A percentile compares a stretch with the other conserved stretches of the same genome.
Evolutionary conservation across 2,329 filamentous ascomycete species (phyloP).

Genomic region (Diplocarpon rosae): DNA sequence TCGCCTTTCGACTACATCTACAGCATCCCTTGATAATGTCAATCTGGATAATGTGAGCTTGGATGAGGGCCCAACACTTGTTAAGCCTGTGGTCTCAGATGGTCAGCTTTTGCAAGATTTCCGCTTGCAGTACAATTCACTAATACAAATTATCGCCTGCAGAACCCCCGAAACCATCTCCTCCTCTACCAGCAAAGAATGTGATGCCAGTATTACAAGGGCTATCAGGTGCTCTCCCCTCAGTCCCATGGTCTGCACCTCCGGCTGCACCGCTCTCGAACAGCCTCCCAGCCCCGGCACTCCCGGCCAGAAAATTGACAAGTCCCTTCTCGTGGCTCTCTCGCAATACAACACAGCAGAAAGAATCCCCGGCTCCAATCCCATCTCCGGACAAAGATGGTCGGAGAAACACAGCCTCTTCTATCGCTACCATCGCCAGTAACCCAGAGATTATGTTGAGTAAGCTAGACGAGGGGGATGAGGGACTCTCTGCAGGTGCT

Average conservation of each 20-base stretch:
- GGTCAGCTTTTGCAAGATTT: constrained; percentile 6
- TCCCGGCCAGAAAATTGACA: constrained; percentile 57
- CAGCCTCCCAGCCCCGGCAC: constrained; percentile 18
- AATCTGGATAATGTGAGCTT: constrained; percentile 35
- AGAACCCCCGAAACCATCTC: constrained; percentile 25
- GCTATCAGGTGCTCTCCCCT: constrained; percentile 59
- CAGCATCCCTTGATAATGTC: constrained; percentile 49
- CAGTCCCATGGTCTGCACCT: constrained; percentile 60
- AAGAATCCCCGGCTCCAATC: constrained; percentile 42
- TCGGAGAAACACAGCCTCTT: constrained; percentile 68
- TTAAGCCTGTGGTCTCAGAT: constrained; percentile 8
- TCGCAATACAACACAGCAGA: constrained; percentile 49
- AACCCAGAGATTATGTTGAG: constrained; percentile 72
- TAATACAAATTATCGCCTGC: constrained; percentile 1
- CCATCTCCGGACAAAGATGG: constrained; percentile 27
- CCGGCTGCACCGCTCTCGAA: constrained; percentile 26
- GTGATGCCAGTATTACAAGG: constrained; percentile 44
- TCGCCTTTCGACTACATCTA: constrained; percentile 43
- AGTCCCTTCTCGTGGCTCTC: constrained; percentile 84
- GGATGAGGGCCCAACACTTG: constrained; percentile 36
- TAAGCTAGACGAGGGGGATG: constrained; percentile 70
- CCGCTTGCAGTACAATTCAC: not conserved
- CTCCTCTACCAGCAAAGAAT: constrained; percentile 20
- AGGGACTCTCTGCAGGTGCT: constrained; percentile 40
- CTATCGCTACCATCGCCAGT: constrained; percentile 65